Base-by-base conservation (phyloP, 495 filamentous ascomycete genomes). In the Paragyromitra xinjiangensis region DNA sequence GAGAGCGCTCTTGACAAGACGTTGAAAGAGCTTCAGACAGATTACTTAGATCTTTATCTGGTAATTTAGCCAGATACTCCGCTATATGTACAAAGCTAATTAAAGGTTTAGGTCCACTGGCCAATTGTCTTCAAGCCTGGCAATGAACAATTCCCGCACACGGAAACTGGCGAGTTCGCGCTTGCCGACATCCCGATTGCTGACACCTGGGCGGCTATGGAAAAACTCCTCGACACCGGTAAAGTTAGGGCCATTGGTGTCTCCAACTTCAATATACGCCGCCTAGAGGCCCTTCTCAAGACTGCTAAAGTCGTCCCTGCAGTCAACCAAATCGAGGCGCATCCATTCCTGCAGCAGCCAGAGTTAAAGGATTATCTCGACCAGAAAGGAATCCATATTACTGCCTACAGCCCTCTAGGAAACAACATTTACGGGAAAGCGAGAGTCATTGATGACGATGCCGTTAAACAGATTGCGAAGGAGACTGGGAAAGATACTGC, bases 251-350 rank as follows among this genome's bases (percentile, higher is more conserved):
- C 91, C 19, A 94, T 96, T 77, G 93, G 93, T 64, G 92, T 96
- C 37, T 92, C 88, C 73, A 96, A 97, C 84, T 95, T 93, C 87
- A 92, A 90, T 82, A 86, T 88, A 66, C 84, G 85, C 66, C 94
- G 90, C 82, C 87, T 97, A 0, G 88, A 94, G 82, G 84, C 94
- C 81, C 86, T 96, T 53, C 87, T 95, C 6, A 86, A 89, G 3
- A 85, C 91, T 63, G 89, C 88, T 64, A 87, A 84, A 42, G 84
- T 94, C 51, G 83, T 91, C 0, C 94, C 94, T 11, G 93, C 93
- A n/a, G 92, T 90, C 75, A 95, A 96, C 85, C 93, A 96, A 88
- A 94, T 96, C 81, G 94, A 97, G 85, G 94, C 94, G 85, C 92
- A 94, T 85, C 91, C 91, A 14, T 87, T 86, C 5, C 88, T 95